A percentile compares a stretch with the other conserved stretches of the same genome.
Conservation (phyloP, 306 rosid species). For the Vicia sativa region DNA sequence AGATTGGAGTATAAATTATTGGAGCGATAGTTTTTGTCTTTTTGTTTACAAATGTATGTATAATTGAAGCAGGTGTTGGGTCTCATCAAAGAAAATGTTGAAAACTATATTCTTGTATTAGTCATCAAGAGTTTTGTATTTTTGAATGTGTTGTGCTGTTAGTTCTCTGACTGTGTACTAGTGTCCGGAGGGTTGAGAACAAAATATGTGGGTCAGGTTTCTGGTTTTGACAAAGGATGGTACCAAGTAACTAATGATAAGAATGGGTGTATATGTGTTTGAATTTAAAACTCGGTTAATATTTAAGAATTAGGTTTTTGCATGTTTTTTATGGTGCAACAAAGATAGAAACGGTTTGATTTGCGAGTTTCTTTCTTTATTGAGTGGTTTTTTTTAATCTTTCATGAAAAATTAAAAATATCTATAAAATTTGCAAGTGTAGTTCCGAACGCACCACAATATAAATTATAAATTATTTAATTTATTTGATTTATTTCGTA, state of each 20-base stretch:
- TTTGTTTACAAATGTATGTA: constrained; percentile 22
- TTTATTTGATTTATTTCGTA: no score
- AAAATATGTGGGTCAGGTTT: constrained; percentile 36
- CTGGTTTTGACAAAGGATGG: constrained; percentile 35
- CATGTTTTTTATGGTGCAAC: no score
- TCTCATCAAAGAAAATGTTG: constrained; percentile 34
- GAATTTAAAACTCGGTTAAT: background rate
- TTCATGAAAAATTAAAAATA: no score
- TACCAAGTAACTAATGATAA: constrained; percentile 30
- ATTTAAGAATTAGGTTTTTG: background rate
- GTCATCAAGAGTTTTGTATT: constrained; percentile 18
- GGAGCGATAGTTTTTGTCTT: constrained; percentile 27
- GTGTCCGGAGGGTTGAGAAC: constrained; percentile 29
- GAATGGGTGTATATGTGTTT: background rate
- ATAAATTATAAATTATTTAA: no score
- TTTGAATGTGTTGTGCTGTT: constrained; percentile 52
- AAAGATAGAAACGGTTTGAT: no score
- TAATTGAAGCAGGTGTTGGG: constrained; percentile 40
- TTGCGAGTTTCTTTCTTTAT: no score
- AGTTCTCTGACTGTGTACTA: constrained; percentile 16
- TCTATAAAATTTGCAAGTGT: no score
- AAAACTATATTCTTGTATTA: constrained; percentile 10
- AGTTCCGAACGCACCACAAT: no score
- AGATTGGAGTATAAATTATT: constrained; percentile 16
- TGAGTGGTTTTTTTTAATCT: no score